These are phyloP conservation scores for Cytospora leucostoma DNA, from an alignment of 2,329 filamentous ascomycete genomes.

Conservation along the genomic window DNA sequence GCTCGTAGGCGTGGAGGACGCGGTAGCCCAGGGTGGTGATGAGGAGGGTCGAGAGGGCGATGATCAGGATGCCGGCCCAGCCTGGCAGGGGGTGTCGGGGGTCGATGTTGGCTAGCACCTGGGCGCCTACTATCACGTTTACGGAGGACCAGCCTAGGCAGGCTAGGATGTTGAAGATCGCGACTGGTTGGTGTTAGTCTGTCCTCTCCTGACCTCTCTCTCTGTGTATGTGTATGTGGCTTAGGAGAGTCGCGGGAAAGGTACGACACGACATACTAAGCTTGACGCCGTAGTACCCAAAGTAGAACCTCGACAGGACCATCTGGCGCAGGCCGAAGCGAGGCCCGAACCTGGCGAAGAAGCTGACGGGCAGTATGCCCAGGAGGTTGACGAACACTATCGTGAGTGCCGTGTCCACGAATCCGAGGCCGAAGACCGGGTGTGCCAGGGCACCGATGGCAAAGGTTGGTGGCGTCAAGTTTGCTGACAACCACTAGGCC, in stretches of 20 bases:
- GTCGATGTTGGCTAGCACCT: constrained; percentile 76
- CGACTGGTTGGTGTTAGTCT: constrained; percentile 48
- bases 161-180: constrained; percentile 69
- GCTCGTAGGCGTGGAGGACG: constrained; percentile 76
- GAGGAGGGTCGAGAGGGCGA: constrained; percentile 66
- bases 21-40: constrained; percentile 76
- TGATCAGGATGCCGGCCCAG: constrained; percentile 73
- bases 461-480: constrained; percentile 76
- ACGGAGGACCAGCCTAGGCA: constrained; percentile 76
- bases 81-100: constrained; percentile 59
- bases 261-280: constrained; percentile 51
- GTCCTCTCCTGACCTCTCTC: background rate
- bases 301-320: constrained; percentile 77
- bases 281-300: constrained; percentile 71
- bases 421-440: constrained; percentile 70
- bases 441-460: constrained; percentile 72
- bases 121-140: constrained; percentile 78
- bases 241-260: constrained; percentile 4
- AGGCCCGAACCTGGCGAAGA: constrained; percentile 77
- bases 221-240: background rate
- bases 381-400: constrained; percentile 76
- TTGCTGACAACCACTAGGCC: constrained; percentile 68
- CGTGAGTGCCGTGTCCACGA: constrained; percentile 70
- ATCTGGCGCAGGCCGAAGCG: constrained; percentile 76
- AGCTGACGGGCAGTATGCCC: constrained; percentile 71